Base-by-base conservation (phyloP, 148 eudicot species). In the Nyssa sinensis region DNA sequence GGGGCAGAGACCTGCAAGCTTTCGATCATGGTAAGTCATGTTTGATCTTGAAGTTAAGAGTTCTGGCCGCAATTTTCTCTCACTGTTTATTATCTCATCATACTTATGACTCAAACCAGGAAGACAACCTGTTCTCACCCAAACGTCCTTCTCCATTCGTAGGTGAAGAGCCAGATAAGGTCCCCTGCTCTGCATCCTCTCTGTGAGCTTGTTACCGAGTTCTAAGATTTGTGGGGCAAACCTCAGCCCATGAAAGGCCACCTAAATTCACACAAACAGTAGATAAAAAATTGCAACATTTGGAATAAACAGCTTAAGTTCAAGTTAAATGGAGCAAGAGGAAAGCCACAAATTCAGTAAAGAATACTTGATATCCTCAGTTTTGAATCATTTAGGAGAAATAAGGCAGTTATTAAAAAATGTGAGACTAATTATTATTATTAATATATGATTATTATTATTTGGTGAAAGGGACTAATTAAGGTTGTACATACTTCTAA, bases 71-170 rank as follows among this genome's bases (percentile, higher is more conserved):
- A 72, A 79, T 68, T 78, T 83, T 69, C 98, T 85, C 78, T 95
- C 97, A 2, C 79, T 81, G 62, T 74, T 72, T 33, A 95, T 87
- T 62, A 92, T 83, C 33, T 90, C 89, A 60, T 95, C 98, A 47
- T 81, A 89, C 41, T 93, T 86, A 9, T 66, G 77, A 67, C 74
- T 93, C 77, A 93, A 78, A 14, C 99, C 99, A 0, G 99, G 97
- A 76, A 89, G 88, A 67, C 99, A 95, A 25, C 99, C 99, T 6
- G 99, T 95, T 69, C 99, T 95, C 60, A 91, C 87, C 99, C 99
- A 93, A 7, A 95, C 98, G 81, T 95, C 99, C 72, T 85, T 89
- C 80, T 95, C 99, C 91, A 95, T 77, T 41, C 99, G 86, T 30
- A 95, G 69, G 85, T 95, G 99, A 37, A 95, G 94, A 49, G 99